phyloP scores from a whole-genome alignment of 179 eudicot genomes.

The Beta lomatogona region DNA sequence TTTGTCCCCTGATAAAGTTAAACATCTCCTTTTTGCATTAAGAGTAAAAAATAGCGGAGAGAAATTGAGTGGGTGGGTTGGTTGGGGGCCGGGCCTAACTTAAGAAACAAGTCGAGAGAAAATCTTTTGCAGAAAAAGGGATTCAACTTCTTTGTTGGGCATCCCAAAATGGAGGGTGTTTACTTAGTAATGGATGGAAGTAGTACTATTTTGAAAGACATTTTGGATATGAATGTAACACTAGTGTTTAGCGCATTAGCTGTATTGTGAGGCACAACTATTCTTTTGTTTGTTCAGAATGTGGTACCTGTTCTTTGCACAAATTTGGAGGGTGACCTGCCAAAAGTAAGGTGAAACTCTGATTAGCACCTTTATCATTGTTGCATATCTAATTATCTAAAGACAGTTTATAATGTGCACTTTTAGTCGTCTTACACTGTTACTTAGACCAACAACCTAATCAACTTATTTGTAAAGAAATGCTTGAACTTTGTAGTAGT shows the following conservation, averaged over 20 bases:
- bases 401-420: background rate
- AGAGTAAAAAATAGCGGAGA: no score
- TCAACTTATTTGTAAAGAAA: background rate
- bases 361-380: slow-evolving; percentile 1
- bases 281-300: slow-evolving; percentile 55
- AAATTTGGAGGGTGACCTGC: slow-evolving; percentile 83
- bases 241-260: background rate
- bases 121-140: no score
- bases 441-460: background rate
- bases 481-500: background rate
- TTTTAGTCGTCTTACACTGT: background rate
- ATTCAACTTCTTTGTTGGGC: no score
- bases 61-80: no score
- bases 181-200: no score
- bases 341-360: slow-evolving; percentile 80
- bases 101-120: no score
- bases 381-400: background rate
- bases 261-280: slow-evolving; percentile 16
- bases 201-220: background rate
- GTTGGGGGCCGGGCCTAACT: no score
- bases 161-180: no score
- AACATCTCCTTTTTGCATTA: no score
- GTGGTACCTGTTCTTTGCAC: slow-evolving; percentile 98
- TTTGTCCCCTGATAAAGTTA: no score
- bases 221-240: background rate